A percentile compares a stretch with the other conserved stretches of the same genome.
Evolutionary conservation across 1,284 basidiomycete genomes (phyloP).

Genomic region (Puccinia horiana): DNA sequence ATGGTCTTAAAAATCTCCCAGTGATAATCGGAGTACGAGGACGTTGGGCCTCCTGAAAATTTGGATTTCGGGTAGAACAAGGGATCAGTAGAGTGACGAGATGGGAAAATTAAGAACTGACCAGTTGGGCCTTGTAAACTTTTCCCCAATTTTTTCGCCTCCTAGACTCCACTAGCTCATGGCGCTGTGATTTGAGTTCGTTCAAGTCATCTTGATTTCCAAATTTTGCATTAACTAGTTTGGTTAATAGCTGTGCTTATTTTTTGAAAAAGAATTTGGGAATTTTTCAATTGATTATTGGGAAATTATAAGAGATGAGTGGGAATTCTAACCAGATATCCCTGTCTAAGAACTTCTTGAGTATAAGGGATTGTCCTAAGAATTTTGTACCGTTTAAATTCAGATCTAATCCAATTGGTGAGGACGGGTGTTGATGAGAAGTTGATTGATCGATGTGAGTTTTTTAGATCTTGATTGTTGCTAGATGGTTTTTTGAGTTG

Average conservation of each 20-base stretch:
- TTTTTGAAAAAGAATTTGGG: not conserved
- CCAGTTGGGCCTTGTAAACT: not conserved
- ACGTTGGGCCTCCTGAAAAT: not conserved
- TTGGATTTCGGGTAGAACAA: not conserved
- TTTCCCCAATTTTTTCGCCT: constrained; percentile 8
- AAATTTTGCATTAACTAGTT: not conserved
- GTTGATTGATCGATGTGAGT: not conserved
- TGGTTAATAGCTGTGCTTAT: constrained; percentile 16
- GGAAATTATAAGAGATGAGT: not conserved
- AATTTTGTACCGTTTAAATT: not conserved
- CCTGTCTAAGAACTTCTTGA: constrained; percentile 29
- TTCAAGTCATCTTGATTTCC: not conserved
- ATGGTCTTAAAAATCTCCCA: constrained; percentile 30
- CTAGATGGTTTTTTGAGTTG: not conserved
- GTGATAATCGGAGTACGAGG: constrained; percentile 42
- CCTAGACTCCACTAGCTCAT: not conserved
- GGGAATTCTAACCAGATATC: not conserved
- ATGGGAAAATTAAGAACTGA: constrained; percentile 2
- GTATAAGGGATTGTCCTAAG: constrained; percentile 11
- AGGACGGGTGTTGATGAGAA: constrained; percentile 26
- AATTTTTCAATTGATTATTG: not conserved
- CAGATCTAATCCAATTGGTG: constrained; percentile 13
- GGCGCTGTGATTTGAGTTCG: not conserved
- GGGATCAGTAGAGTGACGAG: not conserved
- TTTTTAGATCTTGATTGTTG: not conserved